Evolutionary conservation across 306 rosid species (phyloP), one percentile per base, ranked within the genome.

Genomic region (Hippophae rhamnoides): DNA sequence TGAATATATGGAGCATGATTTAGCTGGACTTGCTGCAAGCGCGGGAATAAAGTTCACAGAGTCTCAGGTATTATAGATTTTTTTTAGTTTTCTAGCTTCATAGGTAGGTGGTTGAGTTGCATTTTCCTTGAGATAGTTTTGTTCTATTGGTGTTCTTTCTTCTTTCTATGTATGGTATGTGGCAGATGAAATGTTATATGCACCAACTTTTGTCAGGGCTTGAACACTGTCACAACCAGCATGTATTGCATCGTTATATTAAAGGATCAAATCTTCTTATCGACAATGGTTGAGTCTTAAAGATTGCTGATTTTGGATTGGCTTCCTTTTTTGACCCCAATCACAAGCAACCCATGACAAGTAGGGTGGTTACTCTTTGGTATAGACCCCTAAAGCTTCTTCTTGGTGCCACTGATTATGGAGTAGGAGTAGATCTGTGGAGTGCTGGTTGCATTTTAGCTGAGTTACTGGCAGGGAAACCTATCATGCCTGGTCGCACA

Each of bases 391-490:
- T n/a, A n/a, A n/a, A n/a, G n/a, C n/a, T n/a, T n/a, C n/a, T n/a
- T n/a, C n/a, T n/a, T n/a, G n/a, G n/a, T n/a, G n/a, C n/a, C n/a
- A n/a, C n/a, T n/a, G n/a, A n/a, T n/a, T n/a, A n/a, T n/a, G n/a
- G n/a, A n/a, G n/a, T n/a, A n/a, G n/a, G n/a, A n/a, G n/a, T n/a
- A n/a, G n/a, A n/a, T n/a, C n/a, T 89, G 45, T 89, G 97, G 97
- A 89, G 97, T 78, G 95, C 97, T 64, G 97, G 97, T 59, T 89
- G 97, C 80, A 89, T 89, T 67, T 79, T 89, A 64, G 97, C 92
- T 49, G 95, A 89, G 70, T 64, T 89, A 65, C 74, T 83, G 74
- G 95, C 92, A 0, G 92, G 97, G 74, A 89, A 80, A 77, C 97
- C 97, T 38, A 89, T 89, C 76, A 86, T 89, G 89, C 92, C 97